Evolutionary conservation across 2,329 filamentous ascomycete genomes (phyloP).

Genomic region (Clarireedia hainanense): DNA sequence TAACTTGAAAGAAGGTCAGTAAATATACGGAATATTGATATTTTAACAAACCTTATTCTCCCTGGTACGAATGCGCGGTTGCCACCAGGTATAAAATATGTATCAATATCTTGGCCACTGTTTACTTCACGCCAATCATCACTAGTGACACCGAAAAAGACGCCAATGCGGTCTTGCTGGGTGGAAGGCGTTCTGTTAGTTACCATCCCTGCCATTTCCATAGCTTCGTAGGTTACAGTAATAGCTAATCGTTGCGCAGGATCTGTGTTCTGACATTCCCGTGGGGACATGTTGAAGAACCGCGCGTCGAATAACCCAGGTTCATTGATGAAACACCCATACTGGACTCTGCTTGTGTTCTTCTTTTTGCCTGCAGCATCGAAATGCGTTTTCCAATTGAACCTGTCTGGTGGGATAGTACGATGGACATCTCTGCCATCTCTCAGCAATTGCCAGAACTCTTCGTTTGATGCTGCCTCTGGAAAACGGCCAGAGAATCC

Average conservation of each 20-base stretch:
- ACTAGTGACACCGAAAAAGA: conserved; percentile 20
- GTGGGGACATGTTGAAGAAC: conserved; percentile 80
- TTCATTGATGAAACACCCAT: conserved; percentile 62
- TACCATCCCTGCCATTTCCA: conserved; percentile 73
- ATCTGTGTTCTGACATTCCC: conserved; percentile 64
- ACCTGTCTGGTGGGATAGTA: conserved; percentile 53
- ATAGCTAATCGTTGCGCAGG: conserved; percentile 71
- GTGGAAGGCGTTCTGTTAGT: conserved; percentile 18
- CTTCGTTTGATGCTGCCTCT: conserved; percentile 50
- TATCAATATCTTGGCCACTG: conserved; percentile 20
- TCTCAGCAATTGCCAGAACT: conserved; percentile 34
- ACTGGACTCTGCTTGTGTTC: conserved; percentile 46
- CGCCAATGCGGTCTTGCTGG: conserved; percentile 33
- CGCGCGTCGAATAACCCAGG: conserved; percentile 68
- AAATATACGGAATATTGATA: conserved; percentile 43
- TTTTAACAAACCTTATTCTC: conserved; percentile 22
- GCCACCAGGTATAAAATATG: conserved; percentile 22
- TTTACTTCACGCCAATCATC: conserved; percentile 23
- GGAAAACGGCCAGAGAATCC: conserved; percentile 73
- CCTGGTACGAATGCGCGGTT: conserved; percentile 22
- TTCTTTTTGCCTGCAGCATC: conserved; percentile 60
- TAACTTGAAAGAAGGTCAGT: conserved; percentile 17
- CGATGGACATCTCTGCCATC: conserved; percentile 1
- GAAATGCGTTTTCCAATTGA: conserved; percentile 60
- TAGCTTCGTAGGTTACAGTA: conserved; percentile 68